Evolutionary conservation across 1,284 basidiomycete species (phyloP), one percentile per base, ranked within the genome.

Genomic region (Inonotus obliquus): DNA sequence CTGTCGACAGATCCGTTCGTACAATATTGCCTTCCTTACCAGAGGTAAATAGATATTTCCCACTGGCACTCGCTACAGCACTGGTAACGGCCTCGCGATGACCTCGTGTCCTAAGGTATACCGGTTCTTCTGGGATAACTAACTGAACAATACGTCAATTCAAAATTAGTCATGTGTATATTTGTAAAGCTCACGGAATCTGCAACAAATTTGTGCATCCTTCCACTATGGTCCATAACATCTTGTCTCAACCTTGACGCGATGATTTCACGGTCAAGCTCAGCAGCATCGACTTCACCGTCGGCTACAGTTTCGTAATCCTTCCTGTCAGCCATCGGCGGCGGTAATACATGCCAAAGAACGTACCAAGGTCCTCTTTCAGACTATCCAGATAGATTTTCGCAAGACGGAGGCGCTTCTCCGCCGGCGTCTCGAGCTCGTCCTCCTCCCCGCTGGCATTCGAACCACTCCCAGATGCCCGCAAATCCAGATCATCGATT

Each of bases 221-320:
- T 93, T 54, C 92, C 92, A 9, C 89, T 85, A 69, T 94, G 86
- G 67, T 93, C 87, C 57, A 92, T 73, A 45, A 95, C 92, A 76
- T 96, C 94, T 72, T 94, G 87, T 72, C 93, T 92, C 65, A 99
- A 77, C 53, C 96, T 80, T 17, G 94, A 83, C 48, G 93, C 92
- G 65, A 99, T 93, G 66, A 97, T 82, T 65, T 98, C 95, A 67
- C 85, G 83, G 77, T 98, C 96, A 54, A 96, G 87, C 66, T 96
- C 94, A 0, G 92, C 94, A 2, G 96, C 96, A 70, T 99, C 96
- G 65, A 88, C 93, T 64, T 94, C 92, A 35, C 87, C 91, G 35
- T 92, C 91, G 55, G 84, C 89, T 87, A 65, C 17, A 65, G 13
- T 27, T 13, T 19, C 19, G 51, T 27, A 37, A 32, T 19, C 27